These are phyloP conservation scores for Fusarium coffeatum DNA, from an alignment of 2,329 filamentous ascomycete genomes.

Conservation along the genomic window DNA sequence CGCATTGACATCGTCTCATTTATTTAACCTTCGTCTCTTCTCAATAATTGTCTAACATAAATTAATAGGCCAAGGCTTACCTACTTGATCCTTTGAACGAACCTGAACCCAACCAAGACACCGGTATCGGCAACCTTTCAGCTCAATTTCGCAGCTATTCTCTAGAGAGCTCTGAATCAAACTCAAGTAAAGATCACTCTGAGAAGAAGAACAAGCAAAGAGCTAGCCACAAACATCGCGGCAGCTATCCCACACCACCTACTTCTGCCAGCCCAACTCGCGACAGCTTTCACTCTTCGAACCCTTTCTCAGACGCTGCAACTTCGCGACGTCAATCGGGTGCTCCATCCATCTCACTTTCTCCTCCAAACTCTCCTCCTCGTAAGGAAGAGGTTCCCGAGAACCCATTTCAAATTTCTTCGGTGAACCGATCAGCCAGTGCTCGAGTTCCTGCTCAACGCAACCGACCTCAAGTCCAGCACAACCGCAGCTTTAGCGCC, in stretches of 20 bases:
- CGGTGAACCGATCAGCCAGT: conserved; percentile 50
- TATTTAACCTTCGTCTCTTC: not conserved
- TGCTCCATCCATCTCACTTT: conserved; percentile 21
- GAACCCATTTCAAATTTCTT: conserved; percentile 43
- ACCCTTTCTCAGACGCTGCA: conserved; percentile 52
- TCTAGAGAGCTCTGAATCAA: conserved; percentile 27
- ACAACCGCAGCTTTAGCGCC: conserved; percentile 43
- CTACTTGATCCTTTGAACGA: conserved; percentile 76
- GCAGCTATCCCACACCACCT: conserved; percentile 61
- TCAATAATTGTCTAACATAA: conserved; percentile 5
- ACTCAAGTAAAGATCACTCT: conserved; percentile 7
- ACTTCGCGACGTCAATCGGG: conserved; percentile 32
- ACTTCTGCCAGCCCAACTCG: conserved; percentile 65
- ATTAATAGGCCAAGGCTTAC: conserved; percentile 69
- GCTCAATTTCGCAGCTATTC: conserved; percentile 35
- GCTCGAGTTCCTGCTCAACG: conserved; percentile 35
- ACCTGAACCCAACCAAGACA: conserved; percentile 75
- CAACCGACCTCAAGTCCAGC: conserved; percentile 14
- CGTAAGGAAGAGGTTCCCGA: conserved; percentile 33
- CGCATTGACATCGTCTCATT: conserved; percentile 1
- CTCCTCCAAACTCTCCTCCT: conserved; percentile 37
- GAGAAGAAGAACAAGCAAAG: conserved; percentile 16
- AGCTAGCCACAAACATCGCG: conserved; percentile 16
- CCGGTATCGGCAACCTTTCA: conserved; percentile 56
- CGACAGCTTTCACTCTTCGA: conserved; percentile 59